Evolutionary conservation across 352 stramenopile species (phyloP), one percentile per base, ranked within the genome.

Genomic region (Phytopythium litorale): DNA sequence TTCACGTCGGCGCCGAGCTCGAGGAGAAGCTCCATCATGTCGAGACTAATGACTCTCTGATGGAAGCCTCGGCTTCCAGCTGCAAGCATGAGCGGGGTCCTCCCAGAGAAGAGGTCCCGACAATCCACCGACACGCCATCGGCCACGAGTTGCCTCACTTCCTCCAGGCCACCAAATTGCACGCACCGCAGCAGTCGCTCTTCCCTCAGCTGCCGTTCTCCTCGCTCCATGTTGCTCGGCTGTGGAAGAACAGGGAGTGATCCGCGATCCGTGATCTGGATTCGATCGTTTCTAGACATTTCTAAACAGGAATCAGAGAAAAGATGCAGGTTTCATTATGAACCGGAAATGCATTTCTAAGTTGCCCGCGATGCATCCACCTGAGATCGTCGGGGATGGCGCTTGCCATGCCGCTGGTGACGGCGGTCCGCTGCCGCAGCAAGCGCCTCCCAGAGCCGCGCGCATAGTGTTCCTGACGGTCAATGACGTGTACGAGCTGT

Each of bases 401-500:
- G 38, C 38, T 43, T 12, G 13, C 38, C 13, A n/a, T 38, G 38
- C 38, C n/a, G 38, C 33, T 38, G 33, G 5, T 38, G 33, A 38
- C 33, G 33, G 33, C n/a, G 7, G 11, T 18, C 21, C 2, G 4
- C 19, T 28, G 32, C 33, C 28, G 18, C 9, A 7, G 32, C 33
- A 3, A n/a, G 9, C 48, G 18, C 32, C 28, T 53, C 55, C 16
- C 23, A n/a, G 7, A 18, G 23, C 12, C 53, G 53, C 53, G 53
- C 53, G 72, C 48, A 65, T 91, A 21, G 70, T 87, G 40, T 79
- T 89, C 58, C 71, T 91, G 13, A 81, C 79, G 15, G 42, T 91
- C 18, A 91, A 91, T 60, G 82, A 91, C 64, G 79, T 91, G 1
- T 91, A 91, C 61, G 78, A 86, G 66, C 64, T 89, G 21, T 68